Percentiles rank a stretch among this genome's conserved stretches.
Conservation (phyloP, 1,284 basidiomycete species). For the Sporisorium scitamineum region DNA sequence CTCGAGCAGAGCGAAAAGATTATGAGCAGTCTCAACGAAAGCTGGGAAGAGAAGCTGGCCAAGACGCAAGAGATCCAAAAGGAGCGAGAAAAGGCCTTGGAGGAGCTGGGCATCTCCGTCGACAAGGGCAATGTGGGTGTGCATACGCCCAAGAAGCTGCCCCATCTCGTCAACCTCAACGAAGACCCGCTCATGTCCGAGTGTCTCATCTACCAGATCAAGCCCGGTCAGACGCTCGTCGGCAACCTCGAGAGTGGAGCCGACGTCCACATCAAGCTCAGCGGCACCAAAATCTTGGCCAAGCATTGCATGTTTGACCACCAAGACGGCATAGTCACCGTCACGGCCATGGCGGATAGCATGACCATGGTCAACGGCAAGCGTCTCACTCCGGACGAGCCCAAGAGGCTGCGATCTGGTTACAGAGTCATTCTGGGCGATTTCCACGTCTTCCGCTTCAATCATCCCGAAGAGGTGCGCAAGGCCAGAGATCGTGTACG, state of each 20-base stretch:
- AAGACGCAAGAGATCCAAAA: slow-evolving; percentile 94
- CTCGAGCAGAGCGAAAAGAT: slow-evolving; percentile 95
- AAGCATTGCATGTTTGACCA: slow-evolving; percentile 94
- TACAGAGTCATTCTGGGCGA: slow-evolving; percentile 97
- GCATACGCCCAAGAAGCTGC: slow-evolving; percentile 91
- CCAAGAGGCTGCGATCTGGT: slow-evolving; percentile 79
- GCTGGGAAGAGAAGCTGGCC: slow-evolving; percentile 95
- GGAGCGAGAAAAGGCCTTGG: slow-evolving; percentile 94
- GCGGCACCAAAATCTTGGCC: slow-evolving; percentile 88
- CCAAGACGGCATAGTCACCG: slow-evolving; percentile 82
- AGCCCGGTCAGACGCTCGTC: slow-evolving; percentile 82
- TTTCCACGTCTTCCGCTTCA: slow-evolving; percentile 97
- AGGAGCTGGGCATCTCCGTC: slow-evolving; percentile 96
- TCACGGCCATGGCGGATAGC: slow-evolving; percentile 82
- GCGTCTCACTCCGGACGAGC: slow-evolving; percentile 56
- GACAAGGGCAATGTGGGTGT: slow-evolving; percentile 94
- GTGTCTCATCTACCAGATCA: slow-evolving; percentile 81
- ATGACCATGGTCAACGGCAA: slow-evolving; percentile 91
- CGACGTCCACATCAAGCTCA: slow-evolving; percentile 80
- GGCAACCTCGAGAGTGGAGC: slow-evolving; percentile 39
- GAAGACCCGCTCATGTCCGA: slow-evolving; percentile 72
- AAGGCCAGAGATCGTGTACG: slow-evolving; percentile 59
- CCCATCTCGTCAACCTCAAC: slow-evolving; percentile 65
- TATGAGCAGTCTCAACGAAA: slow-evolving; percentile 95
- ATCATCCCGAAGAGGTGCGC: slow-evolving; percentile 70